Conservation (phyloP, 192 early-diverging fungal species). For the Gonapodya prolifera region DNA sequence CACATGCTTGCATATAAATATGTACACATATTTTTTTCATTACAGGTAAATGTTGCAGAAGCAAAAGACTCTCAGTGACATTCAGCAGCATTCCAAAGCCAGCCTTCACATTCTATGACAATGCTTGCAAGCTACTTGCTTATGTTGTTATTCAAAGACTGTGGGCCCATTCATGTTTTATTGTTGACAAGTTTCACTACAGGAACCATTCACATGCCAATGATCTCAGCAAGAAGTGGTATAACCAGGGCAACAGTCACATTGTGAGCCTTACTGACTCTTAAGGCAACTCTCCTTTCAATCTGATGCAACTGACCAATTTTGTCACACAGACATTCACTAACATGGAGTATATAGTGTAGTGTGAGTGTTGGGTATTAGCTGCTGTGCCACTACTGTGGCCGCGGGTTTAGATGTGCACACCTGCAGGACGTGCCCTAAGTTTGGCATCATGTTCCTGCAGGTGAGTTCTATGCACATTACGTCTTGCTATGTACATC, state of each 20-base stretch:
- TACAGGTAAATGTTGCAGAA: no score
- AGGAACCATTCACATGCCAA: background rate
- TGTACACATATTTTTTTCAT: no score
- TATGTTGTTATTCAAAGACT: background rate
- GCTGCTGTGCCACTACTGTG: no score
- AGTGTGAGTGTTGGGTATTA: no score
- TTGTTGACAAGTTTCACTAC: background rate
- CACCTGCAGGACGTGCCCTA: no score
- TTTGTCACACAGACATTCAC: background rate
- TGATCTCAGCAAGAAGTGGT: background rate
- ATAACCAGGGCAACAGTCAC: background rate
- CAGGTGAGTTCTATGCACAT: no score
- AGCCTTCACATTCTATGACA: background rate
- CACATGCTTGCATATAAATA: no score
- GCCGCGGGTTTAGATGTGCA: no score
- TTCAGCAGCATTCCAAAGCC: background rate
- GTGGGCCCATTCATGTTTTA: background rate
- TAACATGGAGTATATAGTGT: no score
- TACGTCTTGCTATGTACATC: no score
- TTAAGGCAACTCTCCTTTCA: background rate
- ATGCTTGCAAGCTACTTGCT: background rate
- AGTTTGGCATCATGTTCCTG: no score
- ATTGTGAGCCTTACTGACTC: background rate
- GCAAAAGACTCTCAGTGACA: background rate
- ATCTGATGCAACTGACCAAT: background rate